phyloP scores from a whole-genome alignment of 768 basidiomycete species.

The Cantharellus anzutake region DNA sequence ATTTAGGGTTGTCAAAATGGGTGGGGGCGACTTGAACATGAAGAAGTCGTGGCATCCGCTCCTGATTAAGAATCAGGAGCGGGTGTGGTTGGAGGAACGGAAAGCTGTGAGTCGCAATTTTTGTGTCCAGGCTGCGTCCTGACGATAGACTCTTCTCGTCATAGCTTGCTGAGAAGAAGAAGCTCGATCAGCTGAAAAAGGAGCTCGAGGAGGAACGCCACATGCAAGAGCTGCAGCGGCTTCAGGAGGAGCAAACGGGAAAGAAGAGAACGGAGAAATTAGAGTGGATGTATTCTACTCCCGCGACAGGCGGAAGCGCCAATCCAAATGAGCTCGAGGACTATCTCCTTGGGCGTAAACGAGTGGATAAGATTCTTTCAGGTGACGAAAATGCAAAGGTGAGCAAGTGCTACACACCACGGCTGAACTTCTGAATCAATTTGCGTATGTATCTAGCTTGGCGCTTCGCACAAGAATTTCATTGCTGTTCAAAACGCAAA shows the following conservation, averaged over 20 bases:
- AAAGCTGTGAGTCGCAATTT: conserved; percentile 44
- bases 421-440: neutral
- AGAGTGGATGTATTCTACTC: conserved; percentile 99
- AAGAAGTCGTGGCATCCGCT: conserved; percentile 99
- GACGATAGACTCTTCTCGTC: conserved; percentile 6
- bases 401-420: neutral
- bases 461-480: conserved; percentile 78
- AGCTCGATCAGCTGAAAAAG: conserved; percentile 87
- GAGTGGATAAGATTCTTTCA: conserved; percentile 88
- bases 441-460: conserved; percentile 29
- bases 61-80: conserved; percentile 94
- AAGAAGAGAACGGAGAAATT: conserved; percentile 86
- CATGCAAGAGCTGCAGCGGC: conserved; percentile 82
- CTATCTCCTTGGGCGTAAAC: conserved; percentile 90
- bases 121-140: conserved; percentile 7
- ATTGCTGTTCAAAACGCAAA: conserved; percentile 94
- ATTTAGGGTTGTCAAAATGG: conserved; percentile 45
- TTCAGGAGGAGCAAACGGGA: conserved; percentile 91
- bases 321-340: conserved; percentile 89
- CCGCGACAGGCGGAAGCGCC: conserved; percentile 70
- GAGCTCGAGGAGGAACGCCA: conserved; percentile 97
- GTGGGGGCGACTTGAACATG: conserved; percentile 96
- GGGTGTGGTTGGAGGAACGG: conserved; percentile 98
- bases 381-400: conserved; percentile 81
- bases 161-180: conserved; percentile 97